Evolutionary conservation across 2,329 filamentous ascomycete species (phyloP).

Genomic region (Monascus ruber): DNA sequence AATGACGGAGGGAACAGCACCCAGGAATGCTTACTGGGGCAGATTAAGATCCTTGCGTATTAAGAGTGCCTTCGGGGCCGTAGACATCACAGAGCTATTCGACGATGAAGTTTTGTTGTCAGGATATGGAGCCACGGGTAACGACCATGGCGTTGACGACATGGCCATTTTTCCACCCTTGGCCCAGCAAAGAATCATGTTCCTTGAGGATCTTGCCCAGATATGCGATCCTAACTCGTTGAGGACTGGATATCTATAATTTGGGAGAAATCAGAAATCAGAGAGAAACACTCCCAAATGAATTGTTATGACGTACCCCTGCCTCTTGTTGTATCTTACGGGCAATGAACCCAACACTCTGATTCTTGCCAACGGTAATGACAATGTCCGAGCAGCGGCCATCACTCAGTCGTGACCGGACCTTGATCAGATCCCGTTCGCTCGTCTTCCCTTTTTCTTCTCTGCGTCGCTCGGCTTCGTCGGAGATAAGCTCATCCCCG

Average conservation of each 20-base stretch:
- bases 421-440: slow-evolving; percentile 44
- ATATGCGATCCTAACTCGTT: slow-evolving; percentile 62
- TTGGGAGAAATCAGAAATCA: background rate
- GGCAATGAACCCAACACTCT: slow-evolving; percentile 54
- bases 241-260: slow-evolving; percentile 44
- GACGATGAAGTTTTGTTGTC: background rate
- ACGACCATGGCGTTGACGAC: slow-evolving; percentile 67
- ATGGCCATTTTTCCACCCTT: slow-evolving; percentile 66
- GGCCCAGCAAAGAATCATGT: slow-evolving; percentile 48
- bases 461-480: slow-evolving; percentile 30
- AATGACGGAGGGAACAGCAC: too few species aligned
- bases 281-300: background rate
- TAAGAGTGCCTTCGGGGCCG: too few species aligned
- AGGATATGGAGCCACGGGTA: slow-evolving; percentile 7
- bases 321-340: slow-evolving; percentile 53
- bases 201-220: slow-evolving; percentile 71
- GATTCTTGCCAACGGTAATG: slow-evolving; percentile 45
- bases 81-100: background rate
- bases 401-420: slow-evolving; percentile 56
- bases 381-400: slow-evolving; percentile 51
- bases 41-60: too few species aligned
- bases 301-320: slow-evolving; percentile 39
- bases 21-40: too few species aligned
- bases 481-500: slow-evolving; percentile 25
- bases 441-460: slow-evolving; percentile 53